Percentiles rank a stretch among this genome's conserved stretches.
These are phyloP conservation scores for Ambrosia artemisiifolia DNA, from an alignment of 129 eudicot species.

Conservation along the genomic window DNA sequence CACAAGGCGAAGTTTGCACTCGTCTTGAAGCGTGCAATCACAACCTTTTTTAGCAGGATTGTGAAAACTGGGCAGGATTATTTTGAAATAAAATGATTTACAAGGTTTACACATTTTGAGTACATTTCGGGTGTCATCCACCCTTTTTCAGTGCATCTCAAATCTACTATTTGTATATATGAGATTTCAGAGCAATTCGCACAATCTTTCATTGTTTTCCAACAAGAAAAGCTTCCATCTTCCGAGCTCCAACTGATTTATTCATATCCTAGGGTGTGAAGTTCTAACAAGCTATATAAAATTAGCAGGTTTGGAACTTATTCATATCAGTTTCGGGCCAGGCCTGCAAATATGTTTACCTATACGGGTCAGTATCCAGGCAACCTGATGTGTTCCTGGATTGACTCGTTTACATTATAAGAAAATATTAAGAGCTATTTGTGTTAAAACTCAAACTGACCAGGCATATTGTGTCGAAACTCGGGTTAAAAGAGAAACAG, in stretches of 20 bases:
- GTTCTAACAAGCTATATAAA: not conserved
- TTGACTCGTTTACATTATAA: not conserved
- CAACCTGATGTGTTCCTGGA: not conserved
- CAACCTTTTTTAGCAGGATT: no score
- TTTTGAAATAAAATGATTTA: not conserved
- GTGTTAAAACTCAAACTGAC: not conserved
- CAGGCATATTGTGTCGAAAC: not conserved
- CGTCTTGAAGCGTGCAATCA: no score
- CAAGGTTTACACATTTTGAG: not conserved
- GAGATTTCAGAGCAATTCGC: not conserved
- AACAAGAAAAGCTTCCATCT: not conserved
- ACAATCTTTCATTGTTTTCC: not conserved
- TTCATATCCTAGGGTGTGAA: not conserved
- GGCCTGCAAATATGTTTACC: not conserved
- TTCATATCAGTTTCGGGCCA: not conserved
- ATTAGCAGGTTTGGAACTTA: not conserved
- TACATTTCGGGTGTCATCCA: not conserved
- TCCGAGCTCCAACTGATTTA: not conserved
- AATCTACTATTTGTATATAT: no score
- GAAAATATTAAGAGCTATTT: not conserved
- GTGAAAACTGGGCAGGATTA: not conserved
- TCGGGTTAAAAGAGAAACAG: not conserved
- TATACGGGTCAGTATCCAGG: not conserved
- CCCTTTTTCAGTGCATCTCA: no score
- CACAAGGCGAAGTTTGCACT: no score